Conservation (phyloP, 768 basidiomycete genomes). For the Coprinopsis sp. region DNA sequence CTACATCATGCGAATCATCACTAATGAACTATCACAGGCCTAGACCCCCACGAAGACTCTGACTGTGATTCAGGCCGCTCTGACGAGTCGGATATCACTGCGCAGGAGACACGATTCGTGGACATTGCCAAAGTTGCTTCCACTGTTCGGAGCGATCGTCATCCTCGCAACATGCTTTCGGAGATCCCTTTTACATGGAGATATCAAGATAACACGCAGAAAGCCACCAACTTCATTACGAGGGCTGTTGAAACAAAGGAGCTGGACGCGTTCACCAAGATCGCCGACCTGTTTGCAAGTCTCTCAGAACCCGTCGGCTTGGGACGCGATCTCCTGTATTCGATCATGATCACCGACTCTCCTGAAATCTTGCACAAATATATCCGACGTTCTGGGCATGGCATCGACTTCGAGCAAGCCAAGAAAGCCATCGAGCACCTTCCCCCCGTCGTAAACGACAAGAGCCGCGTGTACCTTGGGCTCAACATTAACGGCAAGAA, state of each 20-base stretch:
- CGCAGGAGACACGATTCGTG: constrained; percentile 34
- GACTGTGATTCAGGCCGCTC: constrained; percentile 40
- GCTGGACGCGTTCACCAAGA: constrained; percentile 45
- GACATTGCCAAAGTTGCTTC: constrained; percentile 51
- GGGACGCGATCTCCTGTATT: constrained; percentile 13
- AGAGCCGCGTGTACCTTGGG: constrained; percentile 49
- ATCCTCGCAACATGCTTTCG: constrained; percentile 35
- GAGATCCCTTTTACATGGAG: not conserved
- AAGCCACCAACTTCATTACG: constrained; percentile 20
- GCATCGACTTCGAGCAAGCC: constrained; percentile 27
- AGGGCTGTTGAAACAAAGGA: constrained; percentile 42
- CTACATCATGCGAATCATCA: too few species aligned
- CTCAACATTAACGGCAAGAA: constrained; percentile 64
- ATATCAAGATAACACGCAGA: constrained; percentile 1
- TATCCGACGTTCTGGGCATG: constrained; percentile 48
- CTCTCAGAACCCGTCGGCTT: constrained; percentile 28
- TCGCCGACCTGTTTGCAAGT: constrained; percentile 39
- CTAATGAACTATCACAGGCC: not conserved
- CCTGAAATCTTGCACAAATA: constrained; percentile 52
- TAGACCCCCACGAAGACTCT: constrained; percentile 29
- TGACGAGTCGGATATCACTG: constrained; percentile 18
- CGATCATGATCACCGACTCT: constrained; percentile 37
- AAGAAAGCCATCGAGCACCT: constrained; percentile 20
- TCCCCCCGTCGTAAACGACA: constrained; percentile 28
- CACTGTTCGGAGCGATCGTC: constrained; percentile 32